phyloP scores from a whole-genome alignment of 768 basidiomycete species.

The Lactarius trivialis region DNA sequence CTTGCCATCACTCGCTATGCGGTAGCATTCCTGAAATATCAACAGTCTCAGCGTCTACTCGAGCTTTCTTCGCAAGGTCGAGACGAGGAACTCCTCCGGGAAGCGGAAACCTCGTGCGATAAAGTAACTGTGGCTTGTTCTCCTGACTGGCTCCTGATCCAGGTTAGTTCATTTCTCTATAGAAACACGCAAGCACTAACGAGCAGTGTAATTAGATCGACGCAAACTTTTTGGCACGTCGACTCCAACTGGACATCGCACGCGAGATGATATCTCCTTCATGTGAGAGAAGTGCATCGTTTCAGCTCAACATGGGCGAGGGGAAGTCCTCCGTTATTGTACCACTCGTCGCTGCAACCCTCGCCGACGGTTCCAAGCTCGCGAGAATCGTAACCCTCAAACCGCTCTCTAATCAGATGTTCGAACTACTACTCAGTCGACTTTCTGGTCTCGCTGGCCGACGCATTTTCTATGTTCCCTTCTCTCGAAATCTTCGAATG shows the following conservation, averaged over 20 bases:
- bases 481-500: constrained; percentile 37
- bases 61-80: neutral
- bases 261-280: constrained; percentile 41
- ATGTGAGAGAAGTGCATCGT: constrained; percentile 32
- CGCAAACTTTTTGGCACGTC: constrained; percentile 38
- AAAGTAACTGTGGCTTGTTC: neutral
- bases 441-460: constrained; percentile 40
- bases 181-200: neutral
- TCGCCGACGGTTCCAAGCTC: constrained; percentile 39
- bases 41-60: constrained; percentile 1
- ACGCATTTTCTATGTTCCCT: constrained; percentile 44
- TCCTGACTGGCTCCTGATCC: constrained; percentile 13
- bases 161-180: neutral
- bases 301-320: constrained; percentile 55
- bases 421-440: constrained; percentile 39
- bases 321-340: constrained; percentile 49
- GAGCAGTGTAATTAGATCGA: constrained; percentile 33
- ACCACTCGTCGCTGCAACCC: constrained; percentile 34
- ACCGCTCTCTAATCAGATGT: constrained; percentile 41
- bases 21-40: constrained; percentile 7
- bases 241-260: constrained; percentile 38
- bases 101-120: neutral
- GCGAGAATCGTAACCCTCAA: constrained; percentile 46
- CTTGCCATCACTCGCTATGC: neutral
- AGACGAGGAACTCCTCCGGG: neutral